Percentiles rank a stretch among this genome's conserved stretches.
Conservation (phyloP, 2,329 filamentous ascomycete species). For the Neonectria hederae region DNA sequence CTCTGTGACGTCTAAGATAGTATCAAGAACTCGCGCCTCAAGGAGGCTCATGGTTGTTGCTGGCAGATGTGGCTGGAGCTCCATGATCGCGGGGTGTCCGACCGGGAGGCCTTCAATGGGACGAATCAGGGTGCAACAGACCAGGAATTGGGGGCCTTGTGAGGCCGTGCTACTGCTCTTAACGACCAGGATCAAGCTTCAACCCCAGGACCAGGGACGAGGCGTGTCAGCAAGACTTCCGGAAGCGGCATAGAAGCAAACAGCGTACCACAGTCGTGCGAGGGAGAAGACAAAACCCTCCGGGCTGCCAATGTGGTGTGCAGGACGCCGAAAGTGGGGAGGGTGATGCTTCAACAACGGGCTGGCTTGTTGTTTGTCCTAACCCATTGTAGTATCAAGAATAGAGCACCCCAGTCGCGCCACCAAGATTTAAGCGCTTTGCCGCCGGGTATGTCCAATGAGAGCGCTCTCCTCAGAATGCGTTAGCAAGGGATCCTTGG, state of each 20-base stretch:
- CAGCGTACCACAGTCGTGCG: conserved; percentile 9
- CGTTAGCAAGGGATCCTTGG: not conserved
- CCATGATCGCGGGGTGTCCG: conserved; percentile 37
- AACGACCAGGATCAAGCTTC: conserved; percentile 12
- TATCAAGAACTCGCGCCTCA: conserved; percentile 26
- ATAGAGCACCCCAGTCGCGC: conserved; percentile 24
- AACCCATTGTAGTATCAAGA: conserved; percentile 29
- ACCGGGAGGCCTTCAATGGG: conserved; percentile 38
- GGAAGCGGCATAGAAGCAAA: conserved; percentile 31
- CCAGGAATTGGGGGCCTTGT: conserved; percentile 11
- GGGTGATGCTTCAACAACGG: not conserved
- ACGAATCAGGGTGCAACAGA: conserved; percentile 29
- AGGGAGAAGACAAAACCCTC: conserved; percentile 19
- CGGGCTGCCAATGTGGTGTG: conserved; percentile 23
- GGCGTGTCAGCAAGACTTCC: conserved; percentile 34
- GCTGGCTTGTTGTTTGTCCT: conserved; percentile 3
- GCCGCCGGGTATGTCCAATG: conserved; percentile 9
- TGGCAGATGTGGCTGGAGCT: conserved; percentile 39
- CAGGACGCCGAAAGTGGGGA: conserved; percentile 18
- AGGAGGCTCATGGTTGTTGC: conserved; percentile 16
- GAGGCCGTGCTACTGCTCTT: conserved; percentile 31
- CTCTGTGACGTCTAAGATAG: conserved; percentile 23
- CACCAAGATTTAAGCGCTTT: conserved; percentile 11
- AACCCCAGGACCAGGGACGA: not conserved
- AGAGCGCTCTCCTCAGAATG: not conserved